Base-by-base conservation (phyloP, 2,329 filamentous ascomycete genomes). In the Boeremia exigua region DNA sequence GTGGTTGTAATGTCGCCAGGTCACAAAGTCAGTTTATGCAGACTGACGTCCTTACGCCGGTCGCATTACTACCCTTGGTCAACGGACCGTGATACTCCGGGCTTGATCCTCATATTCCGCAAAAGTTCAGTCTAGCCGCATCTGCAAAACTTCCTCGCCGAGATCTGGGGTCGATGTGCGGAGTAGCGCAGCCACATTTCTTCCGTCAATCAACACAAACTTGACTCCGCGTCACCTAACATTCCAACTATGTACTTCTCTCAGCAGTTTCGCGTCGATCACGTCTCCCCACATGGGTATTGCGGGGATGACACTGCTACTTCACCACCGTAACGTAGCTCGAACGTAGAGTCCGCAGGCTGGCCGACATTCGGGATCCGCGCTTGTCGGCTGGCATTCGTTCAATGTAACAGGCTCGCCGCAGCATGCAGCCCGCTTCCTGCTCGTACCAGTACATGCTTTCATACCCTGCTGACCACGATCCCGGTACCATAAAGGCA, bases 131-230 rank as follows among this genome's bases (percentile, higher is more conserved):
- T 30, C 19, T 52, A 49, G 43, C 36, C 47, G 36, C 40, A 52
- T 39, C 33, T 52, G 48, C 48, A 52, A 33, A 45, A 39, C 33
- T 45, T 52, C n/a, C 49, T 47, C 36, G 42, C 40, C 34, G 36
- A 61, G 57, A 66, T 60, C 61, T 62, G 56, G 54, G 56, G 61
- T 58, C 37, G 40, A 30, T 32, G 32, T 61, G 62, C 58, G 56
- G 62, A 61, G 57, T 67, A 64, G 60, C 48, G 59, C 60, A 60
- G 62, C 60, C 61, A 59, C 45, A 62, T 53, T 64, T 69, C 63
- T 69, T 68, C 66, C 66, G 56, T 63, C 66, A 69, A 69, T 69
- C 37, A n/a, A n/a, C n/a, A 44, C 56, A 65, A 46, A 44, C 34
- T 12, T 28, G 19, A 37, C 19, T 48, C 19, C 29, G n/a, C 6